Base-by-base conservation (phyloP, 257 asterid species). In the Salvia rosmarinus region DNA sequence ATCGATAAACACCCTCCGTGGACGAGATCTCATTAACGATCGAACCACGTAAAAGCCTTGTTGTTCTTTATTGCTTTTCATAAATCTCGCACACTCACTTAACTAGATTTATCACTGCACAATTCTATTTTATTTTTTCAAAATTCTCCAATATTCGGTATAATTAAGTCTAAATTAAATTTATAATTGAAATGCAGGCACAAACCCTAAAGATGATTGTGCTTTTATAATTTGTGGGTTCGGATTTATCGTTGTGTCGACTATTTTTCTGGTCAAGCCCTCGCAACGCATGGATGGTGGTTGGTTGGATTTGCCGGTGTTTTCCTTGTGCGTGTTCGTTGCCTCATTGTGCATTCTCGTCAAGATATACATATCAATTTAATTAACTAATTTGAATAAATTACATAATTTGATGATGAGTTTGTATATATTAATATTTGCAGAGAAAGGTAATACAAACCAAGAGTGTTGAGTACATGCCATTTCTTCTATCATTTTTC, bases 391-490 rank as follows among this genome's bases (percentile, higher is more conserved):
- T 32, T 17, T 23, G 9, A 23, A 23, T 19, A 3, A 6, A 52
- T 52, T 20, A 3, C 9, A 9, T 54, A 25, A 52, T 2, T 19
- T 51, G n/a, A n/a, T n/a, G 5, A 50, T 50, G 59, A 52, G 59
- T 20, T 9, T 9, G n/a, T n/a, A n/a, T n/a, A n/a, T n/a, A n/a
- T n/a, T n/a, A n/a, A 10, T 3, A 62, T 34, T 5, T 71, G 77
- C 84, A 87, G 96, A 77, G 86, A 67, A 77, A 75, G 80, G 95
- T n/a, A n/a, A n/a, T 89, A 32, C 64, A 67, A 46, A 89, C 95
- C 10, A 85, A 84, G 78, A 87, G 96, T 30, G 95, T 86, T 0
- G 96, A 87, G 68, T 82, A 78, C 77, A 89, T 89, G 96, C 96
- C 96, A 10, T 68, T 87, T 56, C 87, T 87, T 14, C 84, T 84